Evolutionary conservation across 441 rosid species (phyloP), one percentile per base, ranked within the genome.

Genomic region (Corymbia citriodora): DNA sequence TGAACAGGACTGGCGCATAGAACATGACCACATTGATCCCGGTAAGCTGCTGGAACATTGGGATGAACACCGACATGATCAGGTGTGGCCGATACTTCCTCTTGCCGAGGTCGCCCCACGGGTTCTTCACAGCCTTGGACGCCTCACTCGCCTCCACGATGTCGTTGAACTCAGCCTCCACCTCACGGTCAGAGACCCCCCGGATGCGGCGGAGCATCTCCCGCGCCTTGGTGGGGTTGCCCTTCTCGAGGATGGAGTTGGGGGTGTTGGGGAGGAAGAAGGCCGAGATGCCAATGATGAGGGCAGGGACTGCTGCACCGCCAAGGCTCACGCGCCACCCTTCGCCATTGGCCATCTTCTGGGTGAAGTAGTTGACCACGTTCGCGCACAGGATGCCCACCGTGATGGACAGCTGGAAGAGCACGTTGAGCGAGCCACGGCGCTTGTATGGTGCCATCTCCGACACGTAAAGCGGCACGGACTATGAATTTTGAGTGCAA

Each of bases 361-460:
- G 68, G 61, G 88, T 87, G n/a, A 87, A 87, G 68, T 87, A 87
- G 88, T 87, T 55, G 40, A 55, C 88, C 63, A 87, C 63, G 29
- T 87, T 87, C 50, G 88, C 88, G 49, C 36, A 87, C 50, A 87
- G 65, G 68, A 87, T 87, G n/a, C 88, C 88, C 49, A 87, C 61
- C 6, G 68, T 87, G 61, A 87, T 87, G 48, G 88, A 87, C 68
- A 87, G 88, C 88, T 87, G 88, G 65, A 55, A 87, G 40, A 87
- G 88, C 59, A 87, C 88, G 29, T 55, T 87, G 27, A 87, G 88
- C 25, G 88, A 55, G 29, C 88, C 88, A 15, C 88, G 88, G n/a
- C 55, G 88, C 88, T 87, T 87, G 88, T 87, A 87, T 23, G 88
- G 88, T 9, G 88, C 88, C 88, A 87, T 55, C 88, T 55, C 88